These are phyloP conservation scores for Huntiella bhutanensis DNA, from an alignment of 2,329 filamentous ascomycete species.

Conservation along the genomic window DNA sequence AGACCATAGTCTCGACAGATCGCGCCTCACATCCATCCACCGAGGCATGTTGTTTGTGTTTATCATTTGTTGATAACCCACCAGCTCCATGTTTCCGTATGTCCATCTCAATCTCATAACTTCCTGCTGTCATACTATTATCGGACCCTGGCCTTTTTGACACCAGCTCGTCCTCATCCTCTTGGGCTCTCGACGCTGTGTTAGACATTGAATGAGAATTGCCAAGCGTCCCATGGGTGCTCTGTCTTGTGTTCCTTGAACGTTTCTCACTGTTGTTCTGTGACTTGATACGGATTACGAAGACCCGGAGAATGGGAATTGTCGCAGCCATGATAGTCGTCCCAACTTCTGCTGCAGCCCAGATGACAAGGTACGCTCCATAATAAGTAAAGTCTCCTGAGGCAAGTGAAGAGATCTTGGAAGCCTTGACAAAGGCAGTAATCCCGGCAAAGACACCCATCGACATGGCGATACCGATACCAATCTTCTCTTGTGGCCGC, in stretches of 20 bases:
- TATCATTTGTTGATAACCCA: no score
- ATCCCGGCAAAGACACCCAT: slow-evolving; percentile 22
- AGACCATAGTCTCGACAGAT: no score
- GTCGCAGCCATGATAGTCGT: slow-evolving; percentile 14
- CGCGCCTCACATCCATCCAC: no score
- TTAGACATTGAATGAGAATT: neutral
- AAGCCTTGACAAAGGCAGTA: slow-evolving; percentile 18
- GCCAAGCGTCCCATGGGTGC: neutral
- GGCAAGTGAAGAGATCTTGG: slow-evolving; percentile 14
- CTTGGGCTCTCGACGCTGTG: neutral
- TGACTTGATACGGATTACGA: slow-evolving; percentile 12
- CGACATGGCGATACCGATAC: slow-evolving; percentile 24
- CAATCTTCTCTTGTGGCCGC: slow-evolving; percentile 22
- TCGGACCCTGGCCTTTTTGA: neutral
- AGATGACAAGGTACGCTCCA: slow-evolving; percentile 13
- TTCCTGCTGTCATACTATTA: neutral
- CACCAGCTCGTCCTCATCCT: slow-evolving; percentile 7
- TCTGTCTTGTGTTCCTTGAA: neutral
- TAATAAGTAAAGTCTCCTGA: slow-evolving; percentile 13
- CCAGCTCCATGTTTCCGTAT: neutral
- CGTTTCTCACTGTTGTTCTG: slow-evolving; percentile 11
- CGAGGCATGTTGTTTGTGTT: no score
- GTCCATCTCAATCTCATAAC: slow-evolving; percentile 3
- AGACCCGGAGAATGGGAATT: slow-evolving; percentile 14
- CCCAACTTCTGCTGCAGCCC: slow-evolving; percentile 13